These are phyloP conservation scores for Tricharina praecox DNA, from an alignment of 495 filamentous ascomycete genomes.

Conservation along the genomic window DNA sequence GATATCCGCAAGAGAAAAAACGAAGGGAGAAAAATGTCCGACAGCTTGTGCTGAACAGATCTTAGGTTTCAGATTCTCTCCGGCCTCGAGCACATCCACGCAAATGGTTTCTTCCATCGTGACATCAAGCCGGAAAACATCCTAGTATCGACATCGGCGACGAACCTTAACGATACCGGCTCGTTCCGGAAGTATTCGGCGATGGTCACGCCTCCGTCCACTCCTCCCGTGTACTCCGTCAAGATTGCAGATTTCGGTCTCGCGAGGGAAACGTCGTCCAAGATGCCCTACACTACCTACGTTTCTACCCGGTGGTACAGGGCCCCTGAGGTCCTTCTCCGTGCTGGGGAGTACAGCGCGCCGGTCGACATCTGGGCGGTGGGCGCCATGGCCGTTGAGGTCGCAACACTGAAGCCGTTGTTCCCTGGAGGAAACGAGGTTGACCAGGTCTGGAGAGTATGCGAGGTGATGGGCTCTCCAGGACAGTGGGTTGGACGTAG, in stretches of 20 bases:
- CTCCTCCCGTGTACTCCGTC: conserved; percentile 81
- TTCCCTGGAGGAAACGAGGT: conserved; percentile 98
- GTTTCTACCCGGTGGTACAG: conserved; percentile 98
- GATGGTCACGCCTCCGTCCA: conserved; percentile 84
- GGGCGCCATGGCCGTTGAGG: conserved; percentile 98
- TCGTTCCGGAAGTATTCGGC: conserved; percentile 83
- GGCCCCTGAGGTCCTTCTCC: conserved; percentile 83
- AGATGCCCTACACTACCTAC: conserved; percentile 92
- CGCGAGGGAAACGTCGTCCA: conserved; percentile 92
- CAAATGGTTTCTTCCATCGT: conserved; percentile 93
- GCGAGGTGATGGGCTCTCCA: conserved; percentile 98
- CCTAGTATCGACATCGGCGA: conserved; percentile 79
- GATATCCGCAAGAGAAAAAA: too few species aligned
- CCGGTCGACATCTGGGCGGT: conserved; percentile 98
- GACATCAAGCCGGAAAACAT: conserved; percentile 99
- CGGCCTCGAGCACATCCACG: conserved; percentile 91
- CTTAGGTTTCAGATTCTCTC: conserved; percentile 72
- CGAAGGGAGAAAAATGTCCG: too few species aligned
- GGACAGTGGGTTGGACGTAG: conserved; percentile 94
- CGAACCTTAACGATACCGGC: conserved; percentile 50
- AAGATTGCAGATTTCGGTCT: conserved; percentile 99
- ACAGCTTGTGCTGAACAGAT: too few species aligned
- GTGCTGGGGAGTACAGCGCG: conserved; percentile 92
- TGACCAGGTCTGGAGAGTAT: conserved; percentile 97
- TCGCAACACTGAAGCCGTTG: conserved; percentile 89